Base-by-base conservation (phyloP, 208 protist genomes). In the Leishmania tropica region DNA sequence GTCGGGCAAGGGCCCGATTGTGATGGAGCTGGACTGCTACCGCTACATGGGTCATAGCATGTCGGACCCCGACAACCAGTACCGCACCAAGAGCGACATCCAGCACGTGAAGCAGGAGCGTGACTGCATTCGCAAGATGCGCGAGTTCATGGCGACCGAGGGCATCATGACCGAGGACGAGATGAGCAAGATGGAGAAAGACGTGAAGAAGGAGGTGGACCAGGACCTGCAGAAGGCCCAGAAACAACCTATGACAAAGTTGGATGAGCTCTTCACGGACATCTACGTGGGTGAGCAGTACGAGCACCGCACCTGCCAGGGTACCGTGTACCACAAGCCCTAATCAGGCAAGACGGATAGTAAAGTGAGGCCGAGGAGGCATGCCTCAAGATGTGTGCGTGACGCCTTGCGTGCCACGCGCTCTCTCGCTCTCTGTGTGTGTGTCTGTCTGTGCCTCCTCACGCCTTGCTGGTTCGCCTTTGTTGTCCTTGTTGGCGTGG, bases 11-110 rank as follows among this genome's bases (percentile, higher is more conserved):
- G 99, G 98, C 54, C 99, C 99, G 35, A 86, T 99, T 35, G 90
- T 99, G 42, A 65, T 99, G 48, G 98, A 99, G 91, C 92, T 99
- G 75, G 93, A 99, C 85, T 99, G 96, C 48, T 99, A 99, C 93
- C 95, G 98, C 75, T 99, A 99, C 91, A 95, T 98, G 87, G 98
- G 99, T 74, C 99, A 99, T 94, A 99, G 95, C 54, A 99, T 99
- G 99, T 99, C 97, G 54, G 99, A 99, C 90, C 99, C 99, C 60
- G 99, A 99, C 83, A 98, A 93, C 75, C 93, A 96, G 62, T 99
- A 99, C 94, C 97, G 99, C 88, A 96, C 92, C 58, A 97, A 98
- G 87, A 96, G 96, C 28, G 98, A 99, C 83, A 96, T 99, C 64
- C 89, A 98, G 80, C 77, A 94, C 60, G 95, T 99, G 58, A 96